phyloP scores from a whole-genome alignment of 179 eudicot species.

The Patellifolia procumbens region DNA sequence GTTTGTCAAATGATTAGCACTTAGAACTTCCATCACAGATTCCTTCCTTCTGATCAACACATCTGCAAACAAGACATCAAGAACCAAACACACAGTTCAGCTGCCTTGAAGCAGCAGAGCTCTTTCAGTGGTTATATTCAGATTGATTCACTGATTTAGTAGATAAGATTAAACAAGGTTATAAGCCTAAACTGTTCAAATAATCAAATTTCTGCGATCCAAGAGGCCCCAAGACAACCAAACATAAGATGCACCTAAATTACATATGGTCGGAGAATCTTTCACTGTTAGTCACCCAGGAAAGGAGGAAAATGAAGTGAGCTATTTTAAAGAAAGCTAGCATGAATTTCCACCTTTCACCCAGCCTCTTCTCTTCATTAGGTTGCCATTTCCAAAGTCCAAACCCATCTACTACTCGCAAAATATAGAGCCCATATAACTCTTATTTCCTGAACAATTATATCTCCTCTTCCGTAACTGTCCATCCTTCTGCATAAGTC shows the following conservation, averaged over 20 bases:
- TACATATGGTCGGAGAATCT: neutral
- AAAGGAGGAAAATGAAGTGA: neutral
- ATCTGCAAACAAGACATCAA: slow-evolving; percentile 39
- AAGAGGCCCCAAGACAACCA: neutral
- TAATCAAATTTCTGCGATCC: neutral
- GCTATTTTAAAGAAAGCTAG: neutral
- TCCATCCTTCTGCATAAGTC: neutral
- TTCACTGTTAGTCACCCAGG: neutral
- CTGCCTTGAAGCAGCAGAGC: slow-evolving; percentile 12
- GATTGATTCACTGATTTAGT: neutral
- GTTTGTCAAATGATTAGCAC: slow-evolving; percentile 56
- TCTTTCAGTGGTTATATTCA: neutral
- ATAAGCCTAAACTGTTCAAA: neutral
- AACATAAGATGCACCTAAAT: neutral
- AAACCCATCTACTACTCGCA: neutral
- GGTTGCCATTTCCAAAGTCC: neutral
- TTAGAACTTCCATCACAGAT: slow-evolving; percentile 67
- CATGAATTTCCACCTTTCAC: neutral
- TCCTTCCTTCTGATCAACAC: slow-evolving; percentile 51
- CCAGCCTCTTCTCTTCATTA: neutral
- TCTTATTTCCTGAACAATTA: neutral
- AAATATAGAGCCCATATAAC: neutral
- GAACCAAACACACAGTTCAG: slow-evolving; percentile 15
- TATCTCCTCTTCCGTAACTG: neutral
- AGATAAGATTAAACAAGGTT: neutral